Conservation (phyloP, 306 rosid species). For the Quercus robur region DNA sequence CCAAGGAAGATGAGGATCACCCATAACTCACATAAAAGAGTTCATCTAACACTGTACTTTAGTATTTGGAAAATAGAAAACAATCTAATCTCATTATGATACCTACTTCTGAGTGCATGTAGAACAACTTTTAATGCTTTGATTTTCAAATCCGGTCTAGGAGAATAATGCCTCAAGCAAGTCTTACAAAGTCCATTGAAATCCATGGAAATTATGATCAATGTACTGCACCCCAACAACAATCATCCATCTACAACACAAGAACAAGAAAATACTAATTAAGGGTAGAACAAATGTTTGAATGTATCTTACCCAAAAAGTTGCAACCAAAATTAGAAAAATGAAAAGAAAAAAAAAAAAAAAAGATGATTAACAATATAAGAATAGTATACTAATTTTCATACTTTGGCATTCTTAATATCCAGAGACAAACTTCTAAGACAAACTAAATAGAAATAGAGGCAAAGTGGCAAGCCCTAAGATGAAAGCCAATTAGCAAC, state of each 20-base stretch:
- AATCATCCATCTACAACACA: conserved; percentile 91
- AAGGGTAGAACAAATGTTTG: conserved; percentile 6
- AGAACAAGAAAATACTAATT: conserved; percentile 28
- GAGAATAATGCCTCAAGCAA: conserved; percentile 23
- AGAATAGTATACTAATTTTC: not conserved
- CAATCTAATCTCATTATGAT: not conserved
- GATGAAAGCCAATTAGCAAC: conserved; percentile 59
- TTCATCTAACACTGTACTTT: not conserved
- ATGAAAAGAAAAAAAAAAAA: too few relatives aligned
- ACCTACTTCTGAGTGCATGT: not conserved
- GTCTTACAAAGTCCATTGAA: conserved; percentile 49
- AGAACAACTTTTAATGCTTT: not conserved
- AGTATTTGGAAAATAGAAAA: not conserved
- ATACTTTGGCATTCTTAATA: not conserved
- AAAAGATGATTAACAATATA: not conserved
- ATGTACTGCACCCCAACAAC: conserved; percentile 57
- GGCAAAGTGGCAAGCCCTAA: conserved; percentile 47
- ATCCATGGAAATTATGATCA: conserved; percentile 52
- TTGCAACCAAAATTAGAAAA: conserved; percentile 2
- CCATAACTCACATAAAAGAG: not conserved
- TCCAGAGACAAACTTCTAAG: conserved; percentile 11
- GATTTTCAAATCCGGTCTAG: conserved; percentile 11
- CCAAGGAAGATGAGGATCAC: not conserved
- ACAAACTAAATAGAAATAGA: conserved; percentile 23
- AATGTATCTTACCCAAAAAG: not conserved